These are phyloP conservation scores for Rhizoclosmatium globosum DNA, from an alignment of 192 early-diverging fungal species.

Conservation along the genomic window DNA sequence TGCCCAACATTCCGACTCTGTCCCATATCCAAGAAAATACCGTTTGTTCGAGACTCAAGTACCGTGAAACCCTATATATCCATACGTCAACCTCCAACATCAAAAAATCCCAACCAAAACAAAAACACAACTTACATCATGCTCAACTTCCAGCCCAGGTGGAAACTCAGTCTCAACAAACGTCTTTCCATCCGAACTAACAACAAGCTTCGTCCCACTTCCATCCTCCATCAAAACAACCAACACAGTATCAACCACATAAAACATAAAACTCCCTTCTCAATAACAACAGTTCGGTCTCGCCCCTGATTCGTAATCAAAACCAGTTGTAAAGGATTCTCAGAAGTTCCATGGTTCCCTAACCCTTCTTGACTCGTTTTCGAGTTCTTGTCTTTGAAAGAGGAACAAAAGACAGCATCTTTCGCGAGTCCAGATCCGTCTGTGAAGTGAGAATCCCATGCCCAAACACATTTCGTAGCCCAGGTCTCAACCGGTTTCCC, in stretches of 20 bases:
- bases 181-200: conserved; percentile 77
- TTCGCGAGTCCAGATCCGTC: conserved; percentile 50
- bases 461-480: conserved; percentile 85
- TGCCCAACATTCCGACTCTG: conserved; percentile 45
- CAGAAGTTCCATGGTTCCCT: conserved; percentile 44
- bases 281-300: conserved; percentile 59
- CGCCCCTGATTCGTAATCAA: conserved; percentile 66
- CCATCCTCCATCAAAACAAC: conserved; percentile 71
- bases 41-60: conserved; percentile 76
- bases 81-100: neutral
- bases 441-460: conserved; percentile 38
- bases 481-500: conserved; percentile 75
- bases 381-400: conserved; percentile 68
- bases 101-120: conserved; percentile 6
- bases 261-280: conserved; percentile 80
- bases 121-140: conserved; percentile 53
- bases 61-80: conserved; percentile 74
- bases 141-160: conserved; percentile 74
- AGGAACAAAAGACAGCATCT: conserved; percentile 79
- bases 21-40: conserved; percentile 55
- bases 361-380: conserved; percentile 65
- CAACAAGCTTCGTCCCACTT: conserved; percentile 67
- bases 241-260: conserved; percentile 80
- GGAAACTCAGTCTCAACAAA: conserved; percentile 86
- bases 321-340: conserved; percentile 77